Evolutionary conservation across 2,329 filamentous ascomycete genomes (phyloP).

Genomic region (Passalora sequoiae): DNA sequence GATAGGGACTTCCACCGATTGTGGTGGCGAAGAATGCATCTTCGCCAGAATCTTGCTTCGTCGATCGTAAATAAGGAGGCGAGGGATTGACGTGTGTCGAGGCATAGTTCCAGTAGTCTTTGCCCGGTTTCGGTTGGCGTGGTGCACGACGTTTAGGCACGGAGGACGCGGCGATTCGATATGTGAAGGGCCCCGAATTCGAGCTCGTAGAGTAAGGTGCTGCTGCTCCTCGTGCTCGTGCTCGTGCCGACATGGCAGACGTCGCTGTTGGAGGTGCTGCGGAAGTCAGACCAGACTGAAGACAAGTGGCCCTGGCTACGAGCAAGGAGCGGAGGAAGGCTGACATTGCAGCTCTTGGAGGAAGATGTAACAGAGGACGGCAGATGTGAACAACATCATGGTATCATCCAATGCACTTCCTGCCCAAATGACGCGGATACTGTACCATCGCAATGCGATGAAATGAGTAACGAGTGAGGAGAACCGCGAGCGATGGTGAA

Average conservation of each 20-base stretch:
- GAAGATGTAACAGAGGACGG: slow-evolving; percentile 19
- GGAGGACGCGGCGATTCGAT: slow-evolving; percentile 35
- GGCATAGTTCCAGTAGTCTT: slow-evolving; percentile 37
- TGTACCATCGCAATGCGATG: too few species aligned
- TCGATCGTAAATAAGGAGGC: slow-evolving; percentile 44
- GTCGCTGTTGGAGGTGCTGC: slow-evolving; percentile 14
- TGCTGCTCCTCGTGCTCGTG: too few species aligned
- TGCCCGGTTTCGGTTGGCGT: slow-evolving; percentile 47
- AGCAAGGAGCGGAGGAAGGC: slow-evolving; percentile 18
- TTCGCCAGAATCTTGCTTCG: slow-evolving; percentile 71
- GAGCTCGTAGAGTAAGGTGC: slow-evolving; percentile 7
- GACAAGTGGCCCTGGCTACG: slow-evolving; percentile 13
- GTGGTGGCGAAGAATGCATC: slow-evolving; percentile 90
- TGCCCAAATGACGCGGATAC: too few species aligned
- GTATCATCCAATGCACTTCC: too few species aligned
- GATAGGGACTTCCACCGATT: slow-evolving; percentile 61
- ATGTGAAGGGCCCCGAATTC: slow-evolving; percentile 29
- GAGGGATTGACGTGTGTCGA: slow-evolving; percentile 33
- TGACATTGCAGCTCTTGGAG: slow-evolving; percentile 25
- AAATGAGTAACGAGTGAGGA: too few species aligned
- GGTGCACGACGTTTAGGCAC: slow-evolving; percentile 32
- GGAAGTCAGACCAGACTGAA: slow-evolving; percentile 15
- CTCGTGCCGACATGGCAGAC: slow-evolving; percentile 5
- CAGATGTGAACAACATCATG: slow-evolving; percentile 19
- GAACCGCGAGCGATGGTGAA: too few species aligned